Evolutionary conservation across 2,329 filamentous ascomycete species (phyloP), one percentile per base, ranked within the genome.

Genomic region (Alternaria burnsii): DNA sequence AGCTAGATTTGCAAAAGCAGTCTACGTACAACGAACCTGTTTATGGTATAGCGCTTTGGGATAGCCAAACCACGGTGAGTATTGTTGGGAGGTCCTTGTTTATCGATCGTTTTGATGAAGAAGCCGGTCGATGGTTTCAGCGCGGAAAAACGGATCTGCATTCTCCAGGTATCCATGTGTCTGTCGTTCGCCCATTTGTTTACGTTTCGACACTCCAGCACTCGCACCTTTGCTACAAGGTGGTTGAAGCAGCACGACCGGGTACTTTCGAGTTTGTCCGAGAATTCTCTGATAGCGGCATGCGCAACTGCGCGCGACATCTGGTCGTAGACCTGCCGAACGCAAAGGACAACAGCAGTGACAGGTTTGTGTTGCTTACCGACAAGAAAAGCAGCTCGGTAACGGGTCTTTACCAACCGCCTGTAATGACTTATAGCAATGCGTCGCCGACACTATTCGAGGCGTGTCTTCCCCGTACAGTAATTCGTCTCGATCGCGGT

Each of bases 171-270:
- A 76, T 85, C 7, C 80, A 83, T 8, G 78, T 88, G 42, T 83
- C 83, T 1, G 79, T 83, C 14, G 74, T 78, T 9, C 75, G 76
- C 2, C 76, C 79, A 1, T 79, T 81, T 24, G 80, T 89, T 28
- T 84, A 86, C 61, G 78, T 88, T 47, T 84, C 86, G 1, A 88
- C 86, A 1, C 73, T 80, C 3, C 75, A 78, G 40, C 83, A 88
- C 62, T 88, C 86, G 0, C 78, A 87, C 11, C 73, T 85, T 30
- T 79, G 83, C 22, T 81, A 84, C 38, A 73, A 81, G 58, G 71
- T 84, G 9, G 63, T 78, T 65, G 69, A 30, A 59, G 68, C 38
- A 68, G 75, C 78, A 73, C 14, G 81, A 72, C 60, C 59, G 10
- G 61, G 58, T 14, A 56, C 53, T 20, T 44, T 67, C 20, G 50